Evolutionary conservation across 495 filamentous ascomycete species (phyloP).

Genomic region (Thozetella sp.): DNA sequence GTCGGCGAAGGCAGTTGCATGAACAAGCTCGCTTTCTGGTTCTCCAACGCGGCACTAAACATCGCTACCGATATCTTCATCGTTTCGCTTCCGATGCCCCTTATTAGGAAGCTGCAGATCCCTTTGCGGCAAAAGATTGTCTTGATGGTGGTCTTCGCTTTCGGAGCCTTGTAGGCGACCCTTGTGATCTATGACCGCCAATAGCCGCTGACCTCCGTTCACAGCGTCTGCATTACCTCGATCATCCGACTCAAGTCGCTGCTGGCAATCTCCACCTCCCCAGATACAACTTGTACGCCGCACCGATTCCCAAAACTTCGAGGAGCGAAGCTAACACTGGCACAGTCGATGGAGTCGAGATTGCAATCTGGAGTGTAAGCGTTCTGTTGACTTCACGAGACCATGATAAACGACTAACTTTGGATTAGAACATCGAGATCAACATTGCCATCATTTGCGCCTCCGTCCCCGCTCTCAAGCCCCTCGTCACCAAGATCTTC

Average conservation of each 20-base stretch:
- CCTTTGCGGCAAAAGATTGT: slow-evolving; percentile 3
- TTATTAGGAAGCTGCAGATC: slow-evolving; percentile 15
- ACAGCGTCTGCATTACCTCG: slow-evolving; percentile 10
- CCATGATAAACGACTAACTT: too few relatives aligned
- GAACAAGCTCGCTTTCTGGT: slow-evolving; percentile 23
- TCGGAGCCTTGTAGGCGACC: slow-evolving; percentile 4
- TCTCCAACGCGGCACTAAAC: slow-evolving; percentile 34
- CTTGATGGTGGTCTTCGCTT: slow-evolving; percentile 8
- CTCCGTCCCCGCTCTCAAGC: slow-evolving; percentile 39
- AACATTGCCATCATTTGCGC: slow-evolving; percentile 47
- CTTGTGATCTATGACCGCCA: background rate
- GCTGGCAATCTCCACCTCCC: background rate
- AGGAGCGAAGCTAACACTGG: background rate
- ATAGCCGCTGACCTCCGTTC: background rate
- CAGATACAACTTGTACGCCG: slow-evolving; percentile 3
- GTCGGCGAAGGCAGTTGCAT: slow-evolving; percentile 25
- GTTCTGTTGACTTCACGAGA: slow-evolving; percentile 29
- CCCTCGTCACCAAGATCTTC: slow-evolving; percentile 25
- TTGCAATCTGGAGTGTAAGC: slow-evolving; percentile 25
- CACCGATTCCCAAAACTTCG: background rate
- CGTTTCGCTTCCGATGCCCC: slow-evolving; percentile 27
- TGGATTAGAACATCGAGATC: slow-evolving; percentile 31
- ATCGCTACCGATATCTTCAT: slow-evolving; percentile 33
- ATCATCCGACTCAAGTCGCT: slow-evolving; percentile 14
- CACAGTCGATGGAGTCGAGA: slow-evolving; percentile 13